Conservation (phyloP, 1,284 basidiomycete genomes). For the Pterulicium gracile region DNA sequence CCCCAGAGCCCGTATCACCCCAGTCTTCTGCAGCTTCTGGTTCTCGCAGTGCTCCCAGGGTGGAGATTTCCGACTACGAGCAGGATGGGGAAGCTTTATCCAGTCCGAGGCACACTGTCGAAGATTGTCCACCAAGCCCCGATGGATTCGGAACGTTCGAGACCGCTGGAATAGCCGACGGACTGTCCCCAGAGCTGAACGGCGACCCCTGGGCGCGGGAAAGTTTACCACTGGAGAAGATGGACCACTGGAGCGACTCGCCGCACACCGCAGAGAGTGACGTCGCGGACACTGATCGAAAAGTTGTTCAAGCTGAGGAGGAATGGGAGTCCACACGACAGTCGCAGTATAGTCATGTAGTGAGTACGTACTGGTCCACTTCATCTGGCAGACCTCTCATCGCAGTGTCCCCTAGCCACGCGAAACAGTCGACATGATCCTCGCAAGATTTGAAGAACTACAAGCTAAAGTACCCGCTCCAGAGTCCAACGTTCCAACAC, state of each 20-base stretch:
- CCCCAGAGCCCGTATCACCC: no score
- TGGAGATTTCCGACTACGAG: no score
- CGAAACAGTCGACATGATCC: conserved; percentile 45
- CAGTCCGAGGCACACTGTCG: no score
- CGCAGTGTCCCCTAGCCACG: no score
- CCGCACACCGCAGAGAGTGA: no score
- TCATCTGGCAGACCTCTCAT: no score
- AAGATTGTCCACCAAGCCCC: conserved; percentile 29
- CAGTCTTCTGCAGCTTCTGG: no score
- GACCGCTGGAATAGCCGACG: conserved; percentile 24
- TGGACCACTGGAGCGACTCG: no score
- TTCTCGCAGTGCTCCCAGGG: no score
- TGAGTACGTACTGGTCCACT: conserved; percentile 33
- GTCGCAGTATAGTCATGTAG: conserved; percentile 52
- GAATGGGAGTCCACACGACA: conserved; percentile 59
- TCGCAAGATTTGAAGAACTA: conserved; percentile 40
- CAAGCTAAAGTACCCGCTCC: conserved; percentile 38
- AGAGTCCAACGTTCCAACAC: conserved; percentile 11
- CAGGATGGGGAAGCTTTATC: no score
- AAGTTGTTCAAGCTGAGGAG: conserved; percentile 30
- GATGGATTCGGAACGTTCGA: conserved; percentile 59
- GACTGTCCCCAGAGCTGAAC: conserved; percentile 11
- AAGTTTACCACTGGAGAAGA: no score
- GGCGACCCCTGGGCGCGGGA: conserved; percentile 29
- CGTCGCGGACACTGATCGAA: no score